Evolutionary conservation across 805 yeast species (phyloP).

Genomic region (Pichia cephalocereana): DNA sequence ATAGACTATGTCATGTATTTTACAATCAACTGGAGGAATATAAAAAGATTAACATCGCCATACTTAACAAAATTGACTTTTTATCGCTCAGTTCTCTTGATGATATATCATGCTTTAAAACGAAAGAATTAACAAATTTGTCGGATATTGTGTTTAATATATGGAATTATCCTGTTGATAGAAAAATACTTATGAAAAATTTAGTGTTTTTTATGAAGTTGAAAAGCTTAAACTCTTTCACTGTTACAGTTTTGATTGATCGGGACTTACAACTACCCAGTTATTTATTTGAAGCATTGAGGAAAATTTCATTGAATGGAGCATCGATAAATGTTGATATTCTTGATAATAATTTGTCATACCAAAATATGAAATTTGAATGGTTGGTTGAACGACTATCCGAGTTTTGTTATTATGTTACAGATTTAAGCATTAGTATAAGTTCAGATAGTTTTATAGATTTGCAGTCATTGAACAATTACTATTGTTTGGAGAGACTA

Average conservation of each 20-base stretch:
- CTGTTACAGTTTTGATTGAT: slow-evolving; percentile 1
- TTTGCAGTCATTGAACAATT: neutral
- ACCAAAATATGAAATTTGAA: slow-evolving; percentile 5
- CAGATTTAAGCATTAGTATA: slow-evolving; percentile 3
- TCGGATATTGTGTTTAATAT: slow-evolving; percentile 1
- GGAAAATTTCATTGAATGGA: neutral
- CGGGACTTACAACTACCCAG: neutral
- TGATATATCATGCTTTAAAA: neutral
- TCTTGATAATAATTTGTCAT: slow-evolving; percentile 4
- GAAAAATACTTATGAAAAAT: neutral
- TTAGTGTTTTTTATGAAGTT: neutral
- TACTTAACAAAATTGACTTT: neutral
- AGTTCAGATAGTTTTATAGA: slow-evolving; percentile 1
- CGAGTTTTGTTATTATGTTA: neutral
- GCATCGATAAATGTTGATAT: neutral
- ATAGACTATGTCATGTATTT: neutral
- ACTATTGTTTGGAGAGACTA: neutral
- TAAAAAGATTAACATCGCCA: neutral
- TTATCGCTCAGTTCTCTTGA: slow-evolving; percentile 1
- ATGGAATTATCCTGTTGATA: slow-evolving; percentile 3
- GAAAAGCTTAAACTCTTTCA: neutral
- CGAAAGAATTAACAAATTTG: neutral
- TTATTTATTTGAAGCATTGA: slow-evolving; percentile 1
- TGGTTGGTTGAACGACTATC: slow-evolving; percentile 1
- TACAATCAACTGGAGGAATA: slow-evolving; percentile 2